Evolutionary conservation across 805 yeast genomes (phyloP), one percentile per base, ranked within the genome.

Genomic region (Wickerhamomyces canadensis): DNA sequence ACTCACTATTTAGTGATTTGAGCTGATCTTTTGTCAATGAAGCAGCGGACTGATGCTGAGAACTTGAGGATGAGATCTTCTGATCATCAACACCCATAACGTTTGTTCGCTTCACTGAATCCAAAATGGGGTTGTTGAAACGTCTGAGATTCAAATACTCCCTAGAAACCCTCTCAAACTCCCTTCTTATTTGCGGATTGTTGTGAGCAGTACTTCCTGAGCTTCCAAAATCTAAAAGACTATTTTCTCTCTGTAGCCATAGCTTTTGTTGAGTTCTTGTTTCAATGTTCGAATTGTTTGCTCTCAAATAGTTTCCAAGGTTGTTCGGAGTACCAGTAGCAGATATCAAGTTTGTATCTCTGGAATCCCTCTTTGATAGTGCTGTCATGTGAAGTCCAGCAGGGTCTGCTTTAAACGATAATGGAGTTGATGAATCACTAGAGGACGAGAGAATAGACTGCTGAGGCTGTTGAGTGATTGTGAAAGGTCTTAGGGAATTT

Each of bases 231-330:
- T 81, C 89, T 61, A 80, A 63, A 29, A 82, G 62, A 3, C 85
- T 77, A 49, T 76, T 80, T 47, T 84, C 91, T 45, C 91, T 67
- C 56, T 84, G 95, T 24, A 86, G 63, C 95, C 95, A 85, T 35
- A 87, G 68, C 44, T 80, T 73, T 53, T 84, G 93, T 53, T 86
- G 95, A 0, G 95, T 84, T 61, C 95, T 68, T 1, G 85, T 78
- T 42, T 79, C 84, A 21, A 64, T 55, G 36, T 63, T 64, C 1
- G 57, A 42, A 39, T 58, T 47, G 27, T 61, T 65, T 4, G 64
- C 36, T 43, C 61, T 61, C 37, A 72, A 49, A 52, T 65, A 68
- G 28, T 65, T 62, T 10, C 64, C 55, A 46, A 72, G 70, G 42
- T 69, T 65, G 28, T 60, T 60, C 35, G 58, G 61, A 5, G 54